A percentile compares a stretch with the other conserved stretches of the same genome.
Conservation (phyloP, 768 basidiomycete genomes). For the Lyophyllum atratum region DNA sequence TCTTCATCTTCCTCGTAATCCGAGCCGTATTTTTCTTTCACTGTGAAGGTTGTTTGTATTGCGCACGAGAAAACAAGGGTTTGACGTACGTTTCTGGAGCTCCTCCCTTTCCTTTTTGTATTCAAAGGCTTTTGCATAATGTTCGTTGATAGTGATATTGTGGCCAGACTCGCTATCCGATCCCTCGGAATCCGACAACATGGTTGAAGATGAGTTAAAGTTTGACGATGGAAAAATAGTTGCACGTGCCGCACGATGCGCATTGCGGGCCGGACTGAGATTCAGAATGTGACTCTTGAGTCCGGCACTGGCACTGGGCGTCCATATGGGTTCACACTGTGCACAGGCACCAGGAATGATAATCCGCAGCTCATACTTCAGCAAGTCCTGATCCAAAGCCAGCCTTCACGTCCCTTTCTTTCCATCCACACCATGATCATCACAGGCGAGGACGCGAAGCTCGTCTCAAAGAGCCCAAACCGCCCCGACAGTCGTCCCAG, state of each 20-base stretch:
- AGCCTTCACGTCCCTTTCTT: background rate
- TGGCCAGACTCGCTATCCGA: slow-evolving; percentile 43
- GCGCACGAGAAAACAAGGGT: background rate
- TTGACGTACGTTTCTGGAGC: slow-evolving; percentile 66
- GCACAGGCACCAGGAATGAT: background rate
- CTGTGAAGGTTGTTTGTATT: slow-evolving; percentile 37
- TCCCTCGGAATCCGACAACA: slow-evolving; percentile 52
- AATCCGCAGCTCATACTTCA: slow-evolving; percentile 4
- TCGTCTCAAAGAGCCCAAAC: background rate
- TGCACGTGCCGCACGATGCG: background rate
- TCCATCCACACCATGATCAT: slow-evolving; percentile 11
- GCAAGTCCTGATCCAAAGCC: background rate
- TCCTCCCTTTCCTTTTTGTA: slow-evolving; percentile 86
- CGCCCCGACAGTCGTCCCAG: background rate
- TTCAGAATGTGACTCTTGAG: background rate
- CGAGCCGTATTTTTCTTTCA: slow-evolving; percentile 87
- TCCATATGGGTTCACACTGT: background rate
- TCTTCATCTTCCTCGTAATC: slow-evolving; percentile 60
- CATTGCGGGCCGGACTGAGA: no score
- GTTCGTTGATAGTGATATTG: slow-evolving; percentile 69
- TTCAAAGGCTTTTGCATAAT: slow-evolving; percentile 81
- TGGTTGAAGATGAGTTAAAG: slow-evolving; percentile 13
- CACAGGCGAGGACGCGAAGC: slow-evolving; percentile 12
- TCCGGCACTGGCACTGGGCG: background rate
- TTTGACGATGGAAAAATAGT: background rate